These are phyloP conservation scores for Primulina eburnea DNA, from an alignment of 257 asterid species.

Conservation along the genomic window DNA sequence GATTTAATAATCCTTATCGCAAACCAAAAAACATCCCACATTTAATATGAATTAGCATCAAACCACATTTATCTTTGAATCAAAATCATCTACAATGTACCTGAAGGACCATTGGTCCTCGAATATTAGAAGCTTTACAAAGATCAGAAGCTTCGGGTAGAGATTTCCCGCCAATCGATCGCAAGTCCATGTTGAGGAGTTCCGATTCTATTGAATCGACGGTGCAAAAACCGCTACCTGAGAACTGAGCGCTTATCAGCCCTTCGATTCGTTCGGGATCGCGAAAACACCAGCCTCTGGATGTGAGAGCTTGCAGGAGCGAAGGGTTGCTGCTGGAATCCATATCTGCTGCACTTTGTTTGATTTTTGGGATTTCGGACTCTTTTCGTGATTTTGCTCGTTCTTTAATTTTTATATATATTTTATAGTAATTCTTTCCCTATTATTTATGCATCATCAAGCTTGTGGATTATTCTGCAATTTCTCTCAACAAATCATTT, in stretches of 20 bases:
- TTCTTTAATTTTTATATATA: too few relatives aligned
- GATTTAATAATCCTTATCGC: background rate
- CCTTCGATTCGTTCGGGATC: conserved; percentile 41
- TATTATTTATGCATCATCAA: too few relatives aligned
- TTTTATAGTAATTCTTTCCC: too few relatives aligned
- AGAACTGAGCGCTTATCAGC: conserved; percentile 38
- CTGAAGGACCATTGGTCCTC: conserved; percentile 73
- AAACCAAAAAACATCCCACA: background rate
- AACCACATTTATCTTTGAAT: background rate
- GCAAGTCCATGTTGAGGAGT: conserved; percentile 63
- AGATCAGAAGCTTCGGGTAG: conserved; percentile 61
- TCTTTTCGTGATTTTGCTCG: too few relatives aligned
- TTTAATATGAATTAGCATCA: background rate
- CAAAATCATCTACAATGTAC: conserved; percentile 28
- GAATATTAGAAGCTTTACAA: conserved; percentile 52
- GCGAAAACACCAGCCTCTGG: conserved; percentile 70
- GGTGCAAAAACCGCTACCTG: conserved; percentile 29
- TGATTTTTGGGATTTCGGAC: background rate
- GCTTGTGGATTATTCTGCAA: too few relatives aligned
- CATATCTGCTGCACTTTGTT: conserved; percentile 30
- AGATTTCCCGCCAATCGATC: conserved; percentile 69
- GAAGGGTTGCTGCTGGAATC: conserved; percentile 33
- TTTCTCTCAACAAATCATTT: too few relatives aligned
- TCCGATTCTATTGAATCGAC: conserved; percentile 63
- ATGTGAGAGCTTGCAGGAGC: conserved; percentile 39